Evolutionary conservation across 2,329 filamentous ascomycete genomes (phyloP), one percentile per base, ranked within the genome.

Genomic region (Fusarium buxicola): DNA sequence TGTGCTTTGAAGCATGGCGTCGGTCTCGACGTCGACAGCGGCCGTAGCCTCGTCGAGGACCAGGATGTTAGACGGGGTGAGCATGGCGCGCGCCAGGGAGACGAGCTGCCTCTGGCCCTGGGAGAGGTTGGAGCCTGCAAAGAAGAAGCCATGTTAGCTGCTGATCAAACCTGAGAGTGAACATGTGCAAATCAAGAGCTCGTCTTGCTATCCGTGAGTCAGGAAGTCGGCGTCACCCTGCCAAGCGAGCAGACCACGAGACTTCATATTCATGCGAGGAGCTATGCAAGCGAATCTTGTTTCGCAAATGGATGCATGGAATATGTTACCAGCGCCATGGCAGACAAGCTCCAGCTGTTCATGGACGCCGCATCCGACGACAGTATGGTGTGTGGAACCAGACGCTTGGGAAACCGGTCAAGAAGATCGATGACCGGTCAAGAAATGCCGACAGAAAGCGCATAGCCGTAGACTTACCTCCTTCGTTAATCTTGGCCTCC

Each of bases 1-100:
- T 24, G 88, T 90, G 43, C 78, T 77, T 78, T 90, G 88, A 51
- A 90, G 79, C 78, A 89, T 80, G 51, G 86, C 86, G 72, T 90
- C 88, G 21, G 88, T 90, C 77, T 90, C 84, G 36, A 90, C 82
- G 72, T 90, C 86, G 10, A 89, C 86, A 21, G 83, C 86, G 67
- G 93, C 93, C 27, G 95, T 99, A 56, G 96, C 95, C 84, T 99
- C 95, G 75, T 99, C 95, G 25, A 99, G 85, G 3, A 99, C 94
- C 59, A 99, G 85, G 71, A 99, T 98, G 78, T 98, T 98, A 78
- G 92, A 96, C 12, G 95, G 95, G 7, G 94, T 96, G 43, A 99
- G 85, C 76, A 99, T 86, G 25, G 96, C 96, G 45, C 95, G 92
- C 35, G 96, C 95, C 40, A 99, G 85, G 15, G 94, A 97, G 48